Evolutionary conservation across 2,329 filamentous ascomycete species (phyloP).

Genomic region (Aspergillus novofumigatus): DNA sequence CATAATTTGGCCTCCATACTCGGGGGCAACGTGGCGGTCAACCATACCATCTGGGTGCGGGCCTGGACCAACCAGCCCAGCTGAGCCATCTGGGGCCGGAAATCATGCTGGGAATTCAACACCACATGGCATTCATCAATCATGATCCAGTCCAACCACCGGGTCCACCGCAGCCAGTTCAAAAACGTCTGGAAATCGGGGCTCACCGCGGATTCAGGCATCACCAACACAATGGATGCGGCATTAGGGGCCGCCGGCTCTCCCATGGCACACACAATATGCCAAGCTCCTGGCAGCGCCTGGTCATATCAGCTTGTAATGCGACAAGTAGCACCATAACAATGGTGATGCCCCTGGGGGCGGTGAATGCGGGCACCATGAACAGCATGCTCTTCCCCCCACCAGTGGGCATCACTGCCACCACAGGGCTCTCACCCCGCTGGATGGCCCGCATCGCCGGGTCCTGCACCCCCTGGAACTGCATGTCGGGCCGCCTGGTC

Average conservation of each 20-base stretch:
- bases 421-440: not conserved
- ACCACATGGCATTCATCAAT: slow-evolving; percentile 10
- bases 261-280: slow-evolving; percentile 3
- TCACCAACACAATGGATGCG: slow-evolving; percentile 6
- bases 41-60: slow-evolving; percentile 7
- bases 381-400: slow-evolving; percentile 4
- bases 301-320: not conserved
- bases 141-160: slow-evolving; percentile 4
- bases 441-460: not conserved
- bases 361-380: not conserved
- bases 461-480: not conserved
- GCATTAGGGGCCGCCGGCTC: slow-evolving; percentile 3
- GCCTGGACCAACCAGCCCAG: not conserved
- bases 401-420: not conserved
- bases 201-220: slow-evolving; percentile 1
- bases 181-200: slow-evolving; percentile 4
- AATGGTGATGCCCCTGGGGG: not conserved
- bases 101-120: slow-evolving; percentile 1
- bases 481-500: not conserved
- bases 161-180: not conserved
- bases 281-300: not conserved
- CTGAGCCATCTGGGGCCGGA: not conserved
- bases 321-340: not conserved
- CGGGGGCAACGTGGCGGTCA: slow-evolving; percentile 10
- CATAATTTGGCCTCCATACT: not conserved